A percentile compares a stretch with the other conserved stretches of the same genome.
Evolutionary conservation across 2,329 filamentous ascomycete species (phyloP).

Genomic region (Paraphoma sp.): DNA sequence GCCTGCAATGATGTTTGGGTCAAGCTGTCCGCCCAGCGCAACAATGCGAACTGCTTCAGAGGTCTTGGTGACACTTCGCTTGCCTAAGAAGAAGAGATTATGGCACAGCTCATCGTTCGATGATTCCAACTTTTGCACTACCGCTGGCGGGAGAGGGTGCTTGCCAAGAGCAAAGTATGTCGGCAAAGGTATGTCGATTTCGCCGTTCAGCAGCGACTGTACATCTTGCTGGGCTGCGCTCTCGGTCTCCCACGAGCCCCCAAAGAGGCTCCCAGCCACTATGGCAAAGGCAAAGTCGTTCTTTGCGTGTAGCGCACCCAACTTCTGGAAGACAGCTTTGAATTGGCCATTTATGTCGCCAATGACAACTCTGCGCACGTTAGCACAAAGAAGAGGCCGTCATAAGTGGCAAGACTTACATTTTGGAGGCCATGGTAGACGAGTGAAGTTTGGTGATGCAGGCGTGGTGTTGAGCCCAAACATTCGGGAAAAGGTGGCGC

Average conservation of each 20-base stretch:
- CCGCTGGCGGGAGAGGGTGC: constrained; percentile 70
- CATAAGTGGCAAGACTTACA: constrained; percentile 46
- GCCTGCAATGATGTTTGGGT: constrained; percentile 65
- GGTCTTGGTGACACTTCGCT: constrained; percentile 86
- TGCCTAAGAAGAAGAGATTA: constrained; percentile 88
- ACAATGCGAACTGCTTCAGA: constrained; percentile 88
- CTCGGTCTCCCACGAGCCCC: constrained; percentile 51
- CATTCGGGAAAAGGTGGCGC: constrained; percentile 15
- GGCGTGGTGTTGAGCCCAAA: constrained; percentile 19
- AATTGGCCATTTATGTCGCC: constrained; percentile 84
- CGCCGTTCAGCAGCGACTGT: constrained; percentile 72
- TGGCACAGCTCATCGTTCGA: constrained; percentile 76
- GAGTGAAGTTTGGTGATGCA: constrained; percentile 5
- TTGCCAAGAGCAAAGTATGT: constrained; percentile 90
- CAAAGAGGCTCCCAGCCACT: constrained; percentile 83
- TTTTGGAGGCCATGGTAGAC: constrained; percentile 61
- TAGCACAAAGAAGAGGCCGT: constrained; percentile 4
- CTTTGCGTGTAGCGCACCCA: constrained; percentile 81
- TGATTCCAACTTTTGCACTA: constrained; percentile 76
- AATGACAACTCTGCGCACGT: constrained; percentile 72
- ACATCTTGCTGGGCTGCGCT: constrained; percentile 66
- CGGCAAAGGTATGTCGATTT: constrained; percentile 76
- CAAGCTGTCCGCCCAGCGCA: constrained; percentile 78
- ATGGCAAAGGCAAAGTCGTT: constrained; percentile 88
- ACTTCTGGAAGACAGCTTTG: constrained; percentile 76